Conservation (phyloP, 371 early-diverging fungal species). For the Batkoa obscura region DNA sequence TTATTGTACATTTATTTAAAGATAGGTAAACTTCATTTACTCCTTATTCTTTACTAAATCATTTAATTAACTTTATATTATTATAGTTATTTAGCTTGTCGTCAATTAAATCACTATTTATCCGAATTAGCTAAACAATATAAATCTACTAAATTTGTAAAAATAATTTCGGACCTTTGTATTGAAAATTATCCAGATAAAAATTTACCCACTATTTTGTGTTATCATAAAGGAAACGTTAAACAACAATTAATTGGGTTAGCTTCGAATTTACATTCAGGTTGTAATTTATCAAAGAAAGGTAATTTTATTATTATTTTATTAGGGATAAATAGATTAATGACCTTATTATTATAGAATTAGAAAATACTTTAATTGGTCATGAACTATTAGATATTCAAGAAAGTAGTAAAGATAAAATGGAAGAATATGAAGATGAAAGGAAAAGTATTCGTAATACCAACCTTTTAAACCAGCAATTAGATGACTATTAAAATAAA, state of each 20-base stretch:
- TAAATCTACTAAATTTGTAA: conserved; percentile 75
- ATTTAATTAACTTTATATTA: too few relatives aligned
- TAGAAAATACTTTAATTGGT: too few relatives aligned
- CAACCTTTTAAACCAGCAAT: too few relatives aligned
- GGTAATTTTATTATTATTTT: too few relatives aligned
- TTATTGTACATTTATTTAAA: conserved; percentile 58
- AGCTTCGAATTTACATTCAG: neutral
- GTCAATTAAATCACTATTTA: conserved; percentile 57
- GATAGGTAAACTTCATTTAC: conserved; percentile 24
- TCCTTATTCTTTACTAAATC: neutral
- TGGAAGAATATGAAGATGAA: too few relatives aligned
- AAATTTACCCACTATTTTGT: conserved; percentile 71
- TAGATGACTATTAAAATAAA: too few relatives aligned
- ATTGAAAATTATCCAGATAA: conserved; percentile 85
- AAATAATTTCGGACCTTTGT: conserved; percentile 78
- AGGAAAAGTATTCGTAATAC: too few relatives aligned
- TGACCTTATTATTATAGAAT: too few relatives aligned
- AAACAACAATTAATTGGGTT: conserved; percentile 66
- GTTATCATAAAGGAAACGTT: conserved; percentile 75
- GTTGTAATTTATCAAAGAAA: too few relatives aligned
- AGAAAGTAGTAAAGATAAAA: too few relatives aligned
- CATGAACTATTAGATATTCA: too few relatives aligned
- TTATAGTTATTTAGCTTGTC: conserved; percentile 48
- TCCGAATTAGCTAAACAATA: conserved; percentile 55
- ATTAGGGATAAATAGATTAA: too few relatives aligned